Evolutionary conservation across 345 rosid genomes (phyloP), one percentile per base, ranked within the genome.

Genomic region (Eucalyptus pumila): DNA sequence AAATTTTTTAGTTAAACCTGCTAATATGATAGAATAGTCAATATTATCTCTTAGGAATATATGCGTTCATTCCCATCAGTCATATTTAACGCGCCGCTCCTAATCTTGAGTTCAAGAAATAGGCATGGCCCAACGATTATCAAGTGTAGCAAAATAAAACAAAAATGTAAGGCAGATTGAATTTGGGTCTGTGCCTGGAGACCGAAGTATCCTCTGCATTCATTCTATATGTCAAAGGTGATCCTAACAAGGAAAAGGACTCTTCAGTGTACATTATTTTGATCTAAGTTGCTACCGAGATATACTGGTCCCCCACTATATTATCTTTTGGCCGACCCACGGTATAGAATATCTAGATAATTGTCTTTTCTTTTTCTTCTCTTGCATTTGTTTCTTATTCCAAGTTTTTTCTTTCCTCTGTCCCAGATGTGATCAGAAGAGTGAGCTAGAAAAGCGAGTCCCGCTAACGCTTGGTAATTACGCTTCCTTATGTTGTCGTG

Each of bases 1-100:
- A 72, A 19, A 1, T 5, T 69, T 69, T 34, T 17, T 1, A 9
- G 26, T 51, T 51, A 51, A 51, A 51, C 54, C 0, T 51, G 21
- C 54, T 51, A 51, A 51, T 16, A 51, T 51, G 54, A 5, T n/a
- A 4, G 4, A n/a, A 15, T 8, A 8, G 6, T 14, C 21, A 32
- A 9, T n/a, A 5, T 15, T 16, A 32, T 16, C 42, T 7, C 27
- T 37, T 5, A 1, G 3, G 8, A 1, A 6, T 37, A 72, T 19
- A 13, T 37, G 15, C 14, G 27, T 72, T 9, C 13, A 34, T 2
- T 3, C 7, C 34, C 14, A 19, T 37, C 8, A 3, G 4, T 19
- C 14, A 10, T 2, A 37, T 72, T 37, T 19, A 3, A 0, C 7
- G 24, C 2, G 1, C 13, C 7, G 4, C 4, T 19, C 26, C 13